Percentiles rank a stretch among this genome's conserved stretches.
These are phyloP conservation scores for Primulina tabacum DNA, from an alignment of 257 asterid genomes.

Conservation along the genomic window DNA sequence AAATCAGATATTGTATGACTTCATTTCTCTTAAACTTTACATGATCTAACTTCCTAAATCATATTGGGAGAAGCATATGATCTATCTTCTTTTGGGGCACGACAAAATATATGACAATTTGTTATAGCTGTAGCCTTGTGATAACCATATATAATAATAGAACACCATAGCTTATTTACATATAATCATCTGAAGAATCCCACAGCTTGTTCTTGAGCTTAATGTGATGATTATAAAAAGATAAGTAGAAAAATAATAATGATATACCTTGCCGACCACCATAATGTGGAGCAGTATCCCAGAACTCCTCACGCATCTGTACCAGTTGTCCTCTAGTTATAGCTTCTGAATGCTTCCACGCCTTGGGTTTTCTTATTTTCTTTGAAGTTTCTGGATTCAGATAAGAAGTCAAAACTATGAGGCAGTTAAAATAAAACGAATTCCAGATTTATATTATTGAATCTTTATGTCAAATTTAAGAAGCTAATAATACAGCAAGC, in stretches of 20 bases:
- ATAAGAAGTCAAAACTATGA: constrained; percentile 14
- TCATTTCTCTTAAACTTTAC: background rate
- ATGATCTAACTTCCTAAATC: background rate
- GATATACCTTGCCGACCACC: constrained; percentile 66
- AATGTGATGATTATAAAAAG: background rate
- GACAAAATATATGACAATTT: background rate
- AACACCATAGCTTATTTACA: background rate
- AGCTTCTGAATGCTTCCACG: constrained; percentile 66
- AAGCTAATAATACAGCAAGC: constrained; percentile 1
- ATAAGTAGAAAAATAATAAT: background rate
- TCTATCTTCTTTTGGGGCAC: background rate
- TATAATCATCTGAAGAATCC: background rate
- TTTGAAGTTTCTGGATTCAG: constrained; percentile 45
- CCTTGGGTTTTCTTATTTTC: constrained; percentile 66
- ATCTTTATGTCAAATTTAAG: background rate
- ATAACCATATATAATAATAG: background rate
- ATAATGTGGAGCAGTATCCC: constrained; percentile 83
- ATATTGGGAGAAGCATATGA: background rate
- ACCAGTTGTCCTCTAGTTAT: constrained; percentile 59
- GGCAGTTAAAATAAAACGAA: constrained; percentile 2
- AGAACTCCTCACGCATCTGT: constrained; percentile 68
- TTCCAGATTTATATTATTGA: background rate
- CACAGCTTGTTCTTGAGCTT: background rate
- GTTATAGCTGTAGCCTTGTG: background rate
- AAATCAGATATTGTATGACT: background rate